phyloP scores from a whole-genome alignment of 208 protist genomes.

The Trypanosomatidae sp. region DNA sequence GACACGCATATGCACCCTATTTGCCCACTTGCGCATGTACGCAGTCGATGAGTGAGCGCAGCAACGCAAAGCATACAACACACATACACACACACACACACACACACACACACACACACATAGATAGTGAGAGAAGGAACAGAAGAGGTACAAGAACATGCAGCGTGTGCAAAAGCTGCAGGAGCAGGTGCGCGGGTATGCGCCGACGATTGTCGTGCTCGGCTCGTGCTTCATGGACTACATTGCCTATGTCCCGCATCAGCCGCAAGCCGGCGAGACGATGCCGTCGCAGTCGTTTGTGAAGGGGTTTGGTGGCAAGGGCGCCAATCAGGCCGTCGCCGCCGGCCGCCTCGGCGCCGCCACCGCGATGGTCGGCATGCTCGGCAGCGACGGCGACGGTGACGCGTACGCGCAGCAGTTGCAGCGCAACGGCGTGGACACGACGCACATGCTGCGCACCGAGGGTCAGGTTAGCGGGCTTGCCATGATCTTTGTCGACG shows the following conservation, averaged over 20 bases:
- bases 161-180: slow-evolving; percentile 28
- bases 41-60: too few relatives aligned
- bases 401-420: slow-evolving; percentile 70
- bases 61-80: too few relatives aligned
- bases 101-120: background rate
- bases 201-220: slow-evolving; percentile 63
- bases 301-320: slow-evolving; percentile 90
- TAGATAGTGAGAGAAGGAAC: too few relatives aligned
- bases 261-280: slow-evolving; percentile 89
- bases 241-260: slow-evolving; percentile 73
- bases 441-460: slow-evolving; percentile 34
- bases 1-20: too few relatives aligned
- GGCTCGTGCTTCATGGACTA: slow-evolving; percentile 89
- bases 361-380: slow-evolving; percentile 78
- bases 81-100: background rate
- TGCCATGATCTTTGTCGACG: slow-evolving; percentile 88
- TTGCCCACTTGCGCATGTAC: too few relatives aligned
- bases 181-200: slow-evolving; percentile 21
- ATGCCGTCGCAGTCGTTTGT: slow-evolving; percentile 71
- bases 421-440: slow-evolving; percentile 72
- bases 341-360: slow-evolving; percentile 71
- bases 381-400: slow-evolving; percentile 82
- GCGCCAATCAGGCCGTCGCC: slow-evolving; percentile 87
- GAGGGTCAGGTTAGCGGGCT: slow-evolving; percentile 51
- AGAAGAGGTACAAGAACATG: slow-evolving; percentile 11